Percentiles rank a stretch among this genome's conserved stretches.
phyloP scores from a whole-genome alignment of 257 asterid species.

The Petunia secreta region DNA sequence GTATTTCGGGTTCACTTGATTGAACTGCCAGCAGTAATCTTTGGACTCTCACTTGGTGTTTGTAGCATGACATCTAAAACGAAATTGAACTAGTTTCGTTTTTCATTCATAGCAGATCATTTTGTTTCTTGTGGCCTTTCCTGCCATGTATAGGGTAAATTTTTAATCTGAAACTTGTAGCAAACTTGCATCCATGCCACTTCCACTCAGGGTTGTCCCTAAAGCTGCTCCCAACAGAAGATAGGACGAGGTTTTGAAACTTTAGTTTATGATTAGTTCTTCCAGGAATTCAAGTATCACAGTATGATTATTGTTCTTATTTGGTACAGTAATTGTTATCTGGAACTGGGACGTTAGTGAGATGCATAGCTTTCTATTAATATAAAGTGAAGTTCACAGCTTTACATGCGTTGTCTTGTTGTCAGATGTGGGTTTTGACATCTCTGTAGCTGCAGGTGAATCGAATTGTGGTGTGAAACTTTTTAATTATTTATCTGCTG shows the following conservation, averaged over 20 bases:
- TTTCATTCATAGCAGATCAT: background rate
- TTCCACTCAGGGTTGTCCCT: background rate
- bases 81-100: background rate
- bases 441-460: background rate
- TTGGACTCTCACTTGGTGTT: background rate
- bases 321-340: too few species aligned
- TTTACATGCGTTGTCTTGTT: background rate
- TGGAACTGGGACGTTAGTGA: too few species aligned
- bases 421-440: background rate
- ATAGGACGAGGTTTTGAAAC: background rate
- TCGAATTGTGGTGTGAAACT: background rate
- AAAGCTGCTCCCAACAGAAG: background rate
- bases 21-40: background rate
- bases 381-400: background rate
- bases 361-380: background rate
- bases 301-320: too few species aligned
- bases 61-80: background rate
- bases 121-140: background rate
- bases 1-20: background rate
- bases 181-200: background rate
- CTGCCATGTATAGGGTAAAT: background rate
- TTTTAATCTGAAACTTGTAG: background rate
- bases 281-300: too few species aligned
- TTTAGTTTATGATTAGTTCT: background rate
- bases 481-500: background rate